Conservation (phyloP, 495 filamentous ascomycete genomes). For the Aspergillus bertholletiae region DNA sequence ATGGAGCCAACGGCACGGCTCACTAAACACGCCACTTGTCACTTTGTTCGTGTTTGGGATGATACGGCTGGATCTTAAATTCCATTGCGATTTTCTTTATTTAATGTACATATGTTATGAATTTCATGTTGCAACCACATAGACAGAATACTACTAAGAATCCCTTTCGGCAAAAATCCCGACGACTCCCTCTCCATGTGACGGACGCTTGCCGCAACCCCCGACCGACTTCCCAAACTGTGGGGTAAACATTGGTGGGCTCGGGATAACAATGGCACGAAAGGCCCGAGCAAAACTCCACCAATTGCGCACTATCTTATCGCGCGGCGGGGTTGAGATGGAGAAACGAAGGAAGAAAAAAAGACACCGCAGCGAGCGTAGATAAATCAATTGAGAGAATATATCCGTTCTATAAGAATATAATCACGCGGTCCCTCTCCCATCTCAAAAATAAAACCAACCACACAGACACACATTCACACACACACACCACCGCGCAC, state of each 20-base stretch:
- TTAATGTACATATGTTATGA: conserved; percentile 4
- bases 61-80: not conserved
- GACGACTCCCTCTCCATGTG: not conserved
- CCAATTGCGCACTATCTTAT: conserved; percentile 18
- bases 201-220: no score
- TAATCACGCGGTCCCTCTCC: not conserved
- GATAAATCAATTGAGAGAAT: not conserved
- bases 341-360: not conserved
- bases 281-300: conserved; percentile 18
- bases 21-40: not conserved
- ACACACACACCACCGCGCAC: not conserved
- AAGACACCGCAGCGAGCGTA: not conserved
- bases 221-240: no score
- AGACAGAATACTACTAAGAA: conserved; percentile 4
- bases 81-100: conserved; percentile 1
- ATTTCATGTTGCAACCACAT: not conserved
- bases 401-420: not conserved
- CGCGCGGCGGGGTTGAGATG: conserved; percentile 8
- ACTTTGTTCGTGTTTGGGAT: not conserved
- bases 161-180: not conserved
- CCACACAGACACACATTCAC: no score
- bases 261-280: conserved; percentile 34
- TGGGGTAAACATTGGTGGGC: conserved; percentile 5
- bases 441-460: not conserved
- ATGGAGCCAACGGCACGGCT: conserved; percentile 23